These are phyloP conservation scores for Eucalyptus camaldulensis DNA, from an alignment of 345 rosid species.

Conservation along the genomic window DNA sequence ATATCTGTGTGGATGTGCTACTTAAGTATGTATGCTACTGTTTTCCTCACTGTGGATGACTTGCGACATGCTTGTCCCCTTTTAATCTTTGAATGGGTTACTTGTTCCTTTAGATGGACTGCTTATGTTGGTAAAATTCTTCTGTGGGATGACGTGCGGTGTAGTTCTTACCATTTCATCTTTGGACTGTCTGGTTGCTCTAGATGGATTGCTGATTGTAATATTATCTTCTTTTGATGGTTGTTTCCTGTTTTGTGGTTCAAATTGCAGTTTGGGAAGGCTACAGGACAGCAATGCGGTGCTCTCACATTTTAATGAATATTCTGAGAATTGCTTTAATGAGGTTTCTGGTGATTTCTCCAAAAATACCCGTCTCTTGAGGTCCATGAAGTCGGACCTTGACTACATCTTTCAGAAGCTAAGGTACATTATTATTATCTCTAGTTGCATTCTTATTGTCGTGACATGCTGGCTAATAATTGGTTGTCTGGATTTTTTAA, in stretches of 20 bases:
- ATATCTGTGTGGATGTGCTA: background rate
- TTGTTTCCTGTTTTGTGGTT: background rate
- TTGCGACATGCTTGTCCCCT: background rate
- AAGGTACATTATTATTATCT: slow-evolving; percentile 24
- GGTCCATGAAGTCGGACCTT: slow-evolving; percentile 77
- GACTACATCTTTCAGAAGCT: slow-evolving; percentile 87
- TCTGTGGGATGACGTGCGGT: background rate
- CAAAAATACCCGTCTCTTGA: slow-evolving; percentile 53
- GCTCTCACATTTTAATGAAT: slow-evolving; percentile 77
- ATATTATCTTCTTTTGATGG: background rate
- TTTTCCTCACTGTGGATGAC: background rate
- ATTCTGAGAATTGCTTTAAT: slow-evolving; percentile 65
- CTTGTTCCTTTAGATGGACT: background rate
- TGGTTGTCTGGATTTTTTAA: background rate
- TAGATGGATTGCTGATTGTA: background rate
- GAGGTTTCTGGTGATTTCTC: slow-evolving; percentile 69
- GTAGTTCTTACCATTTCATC: background rate
- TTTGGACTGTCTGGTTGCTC: background rate
- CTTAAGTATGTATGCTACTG: background rate
- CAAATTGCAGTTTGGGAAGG: slow-evolving; percentile 70
- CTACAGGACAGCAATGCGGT: slow-evolving; percentile 94
- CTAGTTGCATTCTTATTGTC: background rate
- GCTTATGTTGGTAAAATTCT: background rate
- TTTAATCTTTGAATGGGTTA: background rate
- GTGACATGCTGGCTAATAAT: background rate